Conservation (phyloP, 768 basidiomycete genomes). For the Paxillus ammoniavirescens region DNA sequence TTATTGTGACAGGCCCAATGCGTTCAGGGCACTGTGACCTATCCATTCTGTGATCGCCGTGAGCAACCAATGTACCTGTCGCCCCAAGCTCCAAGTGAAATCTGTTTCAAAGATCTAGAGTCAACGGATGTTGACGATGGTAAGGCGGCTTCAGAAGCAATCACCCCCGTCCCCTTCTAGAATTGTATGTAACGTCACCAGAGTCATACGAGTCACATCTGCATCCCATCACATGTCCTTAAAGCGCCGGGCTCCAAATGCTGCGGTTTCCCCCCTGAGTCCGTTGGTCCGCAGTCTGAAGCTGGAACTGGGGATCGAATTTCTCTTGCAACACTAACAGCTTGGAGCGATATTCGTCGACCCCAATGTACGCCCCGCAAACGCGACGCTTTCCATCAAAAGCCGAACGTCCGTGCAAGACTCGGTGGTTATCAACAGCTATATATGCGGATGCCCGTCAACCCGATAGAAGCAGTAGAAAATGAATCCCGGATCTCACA, state of each 20-base stretch:
- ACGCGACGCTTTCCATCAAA: conserved; percentile 87
- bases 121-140: too few species aligned
- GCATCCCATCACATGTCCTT: conserved; percentile 10
- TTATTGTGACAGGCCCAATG: too few species aligned
- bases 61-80: too few species aligned
- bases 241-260: conserved; percentile 60
- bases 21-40: too few species aligned
- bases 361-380: conserved; percentile 94
- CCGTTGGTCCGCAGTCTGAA: neutral
- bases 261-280: conserved; percentile 38
- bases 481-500: conserved; percentile 45
- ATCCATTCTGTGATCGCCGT: too few species aligned
- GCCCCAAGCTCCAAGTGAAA: too few species aligned
- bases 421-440: conserved; percentile 93
- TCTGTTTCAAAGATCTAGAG: too few species aligned
- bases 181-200: too few species aligned
- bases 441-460: neutral
- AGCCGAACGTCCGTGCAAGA: conserved; percentile 90
- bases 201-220: neutral
- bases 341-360: conserved; percentile 86
- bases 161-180: too few species aligned
- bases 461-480: neutral
- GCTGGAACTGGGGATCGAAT: conserved; percentile 39
- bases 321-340: conserved; percentile 65
- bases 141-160: too few species aligned